Evolutionary conservation across 2,329 filamentous ascomycete genomes (phyloP), one percentile per base, ranked within the genome.

Genomic region (Fusarium odoratissimum): DNA sequence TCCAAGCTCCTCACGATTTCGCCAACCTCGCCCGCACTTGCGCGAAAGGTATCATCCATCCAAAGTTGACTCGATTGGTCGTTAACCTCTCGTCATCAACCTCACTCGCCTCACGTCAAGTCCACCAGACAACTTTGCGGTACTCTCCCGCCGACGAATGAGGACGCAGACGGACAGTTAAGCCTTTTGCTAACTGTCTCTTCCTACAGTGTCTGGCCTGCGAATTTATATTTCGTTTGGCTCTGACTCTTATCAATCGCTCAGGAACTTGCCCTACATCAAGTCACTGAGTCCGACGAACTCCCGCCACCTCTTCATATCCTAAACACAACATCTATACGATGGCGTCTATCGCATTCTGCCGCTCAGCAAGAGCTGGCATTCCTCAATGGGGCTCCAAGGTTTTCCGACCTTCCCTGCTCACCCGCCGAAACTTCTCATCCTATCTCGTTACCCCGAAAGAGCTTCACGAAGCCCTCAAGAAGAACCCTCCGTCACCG

Each of bases 391-490:
- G 80, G 69, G 76, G 76, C 67, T 72, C 80, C 56, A 81, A 77
- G 57, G 74, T 76, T 56, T 78, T 78, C 67, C 79, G 78, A 65
- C 73, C 80, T 67, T 67, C 63, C 60, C 75, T 81, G 62, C 57
- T 77, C 35, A 71, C 71, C 41, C 73, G 75, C 23, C 77, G 81
- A 62, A 80, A 75, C 68, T 91, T 97, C 79, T 92, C 91, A 67
- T 93, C 92, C 60, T 98, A 97, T 82, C 87, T 98, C 71, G 92
- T 99, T 79, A 92, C 93, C 4, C 95, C 96, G 2, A 89, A 90
- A 69, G 92, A 98, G 83, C 91, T 98, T 64, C 84, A 92, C 79
- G 89, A 92, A 73, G 95, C 95, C 57, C 88, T 99, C 57, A 91
- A 92, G 82, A 92, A 92, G 84, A 97, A 95, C 81, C 89, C 94